These are phyloP conservation scores for Stereum hirsutum DNA, from an alignment of 1,284 basidiomycete species.

Conservation along the genomic window DNA sequence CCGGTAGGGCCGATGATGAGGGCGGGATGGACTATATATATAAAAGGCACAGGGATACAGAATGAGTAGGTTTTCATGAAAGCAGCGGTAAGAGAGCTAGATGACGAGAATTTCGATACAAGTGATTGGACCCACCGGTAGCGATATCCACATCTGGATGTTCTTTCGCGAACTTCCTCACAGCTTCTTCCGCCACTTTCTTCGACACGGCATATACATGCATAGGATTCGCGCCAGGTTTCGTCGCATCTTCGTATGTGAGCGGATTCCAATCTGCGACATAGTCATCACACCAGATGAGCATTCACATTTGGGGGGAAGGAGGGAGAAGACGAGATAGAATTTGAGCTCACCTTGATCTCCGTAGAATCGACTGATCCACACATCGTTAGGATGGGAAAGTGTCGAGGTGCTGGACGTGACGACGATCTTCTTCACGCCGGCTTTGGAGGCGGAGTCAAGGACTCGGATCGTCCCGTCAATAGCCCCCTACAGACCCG, in stretches of 20 bases:
- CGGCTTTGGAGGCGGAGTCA: background rate
- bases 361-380: background rate
- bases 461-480: background rate
- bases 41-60: too few species aligned
- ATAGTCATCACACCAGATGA: too few species aligned
- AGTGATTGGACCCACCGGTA: background rate
- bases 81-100: background rate
- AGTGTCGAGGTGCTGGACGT: background rate
- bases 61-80: background rate
- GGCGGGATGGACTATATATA: background rate
- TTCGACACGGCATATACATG: background rate
- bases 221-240: too few species aligned
- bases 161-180: background rate
- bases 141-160: constrained; percentile 3
- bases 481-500: background rate
- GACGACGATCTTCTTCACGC: constrained; percentile 1
- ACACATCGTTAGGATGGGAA: background rate
- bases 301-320: background rate
- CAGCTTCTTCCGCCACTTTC: background rate
- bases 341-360: background rate
- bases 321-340: background rate
- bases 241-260: background rate
- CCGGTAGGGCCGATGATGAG: background rate
- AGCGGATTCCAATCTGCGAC: background rate
- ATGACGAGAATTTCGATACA: too few species aligned